Conservation (phyloP, 106 monocot species). For the Iris macrosiphon region DNA sequence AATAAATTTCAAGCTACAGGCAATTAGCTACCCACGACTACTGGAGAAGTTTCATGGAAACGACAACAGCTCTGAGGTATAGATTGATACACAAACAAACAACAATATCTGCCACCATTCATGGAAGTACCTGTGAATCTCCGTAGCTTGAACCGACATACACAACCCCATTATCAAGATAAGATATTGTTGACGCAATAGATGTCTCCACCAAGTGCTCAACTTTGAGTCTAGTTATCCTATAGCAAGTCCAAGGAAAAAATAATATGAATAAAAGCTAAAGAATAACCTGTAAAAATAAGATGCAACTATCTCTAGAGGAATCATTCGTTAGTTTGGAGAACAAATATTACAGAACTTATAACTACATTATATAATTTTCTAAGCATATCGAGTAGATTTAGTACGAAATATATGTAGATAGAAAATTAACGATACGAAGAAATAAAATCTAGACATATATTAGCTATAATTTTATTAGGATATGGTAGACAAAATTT, state of each 20-base stretch:
- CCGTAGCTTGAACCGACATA: conserved; percentile 98
- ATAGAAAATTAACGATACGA: neutral
- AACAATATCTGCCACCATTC: neutral
- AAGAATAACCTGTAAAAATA: no score
- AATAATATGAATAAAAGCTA: neutral
- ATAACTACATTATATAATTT: conserved; percentile 30
- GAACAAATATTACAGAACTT: no score
- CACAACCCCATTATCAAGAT: conserved; percentile 98
- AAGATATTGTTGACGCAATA: conserved; percentile 91
- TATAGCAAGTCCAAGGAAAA: conserved; percentile 15
- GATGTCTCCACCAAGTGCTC: conserved; percentile 94
- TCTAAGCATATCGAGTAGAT: conserved; percentile 33
- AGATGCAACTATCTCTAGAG: no score
- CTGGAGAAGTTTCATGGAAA: neutral
- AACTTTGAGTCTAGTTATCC: conserved; percentile 95
- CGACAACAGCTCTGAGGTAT: neutral
- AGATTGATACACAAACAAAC: neutral
- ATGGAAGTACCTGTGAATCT: conserved; percentile 77
- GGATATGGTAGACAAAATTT: no score
- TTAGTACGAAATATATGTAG: neutral
- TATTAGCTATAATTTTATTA: no score
- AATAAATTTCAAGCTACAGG: neutral
- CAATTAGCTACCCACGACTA: neutral
- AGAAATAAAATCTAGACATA: conserved; percentile 4
- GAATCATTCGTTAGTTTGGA: no score